Conservation (phyloP, 768 basidiomycete genomes). For the Pleurotus ostreatus region DNA sequence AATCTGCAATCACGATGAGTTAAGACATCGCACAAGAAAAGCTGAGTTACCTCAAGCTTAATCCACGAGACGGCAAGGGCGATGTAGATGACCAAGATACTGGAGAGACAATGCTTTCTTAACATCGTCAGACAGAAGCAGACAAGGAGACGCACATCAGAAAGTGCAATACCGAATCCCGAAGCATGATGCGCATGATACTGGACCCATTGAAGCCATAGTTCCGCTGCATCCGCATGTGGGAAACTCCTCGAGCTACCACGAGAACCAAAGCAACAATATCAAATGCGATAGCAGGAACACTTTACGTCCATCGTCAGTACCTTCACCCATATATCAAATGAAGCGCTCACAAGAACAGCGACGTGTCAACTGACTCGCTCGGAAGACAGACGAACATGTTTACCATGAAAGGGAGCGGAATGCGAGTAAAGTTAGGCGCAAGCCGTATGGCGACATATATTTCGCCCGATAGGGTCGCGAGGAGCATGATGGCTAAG, state of each 20-base stretch:
- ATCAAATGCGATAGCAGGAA: background rate
- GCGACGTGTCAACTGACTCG: background rate
- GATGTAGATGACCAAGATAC: slow-evolving; percentile 1
- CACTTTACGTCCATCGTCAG: background rate
- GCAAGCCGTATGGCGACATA: background rate
- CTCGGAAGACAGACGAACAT: slow-evolving; percentile 1
- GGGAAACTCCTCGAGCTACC: background rate
- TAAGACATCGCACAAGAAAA: background rate
- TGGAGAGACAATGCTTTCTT: too few relatives aligned
- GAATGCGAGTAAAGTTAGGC: background rate
- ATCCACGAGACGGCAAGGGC: background rate
- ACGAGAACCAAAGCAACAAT: background rate
- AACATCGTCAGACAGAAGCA: too few relatives aligned
- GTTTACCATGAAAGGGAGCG: slow-evolving; percentile 2
- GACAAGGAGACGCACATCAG: too few relatives aligned
- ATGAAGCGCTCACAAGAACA: background rate
- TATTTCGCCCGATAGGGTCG: slow-evolving; percentile 1
- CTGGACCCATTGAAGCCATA: background rate
- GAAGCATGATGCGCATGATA: background rate
- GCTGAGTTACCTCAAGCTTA: background rate
- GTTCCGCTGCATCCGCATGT: background rate
- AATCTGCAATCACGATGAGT: background rate
- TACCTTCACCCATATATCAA: background rate
- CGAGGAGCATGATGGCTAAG: slow-evolving; percentile 1
- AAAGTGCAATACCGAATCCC: background rate